phyloP scores from a whole-genome alignment of 352 stramenopile genomes.

The Pilasporangium apinafurcum region DNA sequence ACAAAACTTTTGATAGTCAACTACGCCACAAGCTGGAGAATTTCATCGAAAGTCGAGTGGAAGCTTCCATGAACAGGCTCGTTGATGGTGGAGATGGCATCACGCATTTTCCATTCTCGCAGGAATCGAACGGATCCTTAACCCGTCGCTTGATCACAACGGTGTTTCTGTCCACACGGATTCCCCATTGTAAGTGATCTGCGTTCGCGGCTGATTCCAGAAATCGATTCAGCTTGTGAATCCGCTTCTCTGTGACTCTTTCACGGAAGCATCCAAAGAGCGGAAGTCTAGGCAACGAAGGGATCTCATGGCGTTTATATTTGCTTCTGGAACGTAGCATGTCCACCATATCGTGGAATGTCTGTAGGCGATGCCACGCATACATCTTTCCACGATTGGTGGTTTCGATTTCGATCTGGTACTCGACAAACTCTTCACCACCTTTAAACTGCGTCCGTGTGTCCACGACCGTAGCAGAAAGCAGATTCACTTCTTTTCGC shows the following conservation, averaged over 20 bases:
- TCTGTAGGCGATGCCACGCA: conserved; percentile 44
- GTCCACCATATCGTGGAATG: conserved; percentile 30
- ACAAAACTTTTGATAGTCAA: too few species aligned
- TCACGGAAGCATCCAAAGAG: conserved; percentile 32
- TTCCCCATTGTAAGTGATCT: conserved; percentile 42
- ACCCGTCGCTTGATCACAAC: conserved; percentile 42
- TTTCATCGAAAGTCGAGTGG: too few species aligned
- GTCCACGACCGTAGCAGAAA: conserved; percentile 26
- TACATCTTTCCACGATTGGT: conserved; percentile 30
- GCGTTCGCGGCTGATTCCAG: conserved; percentile 28
- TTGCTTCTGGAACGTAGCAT: conserved; percentile 33
- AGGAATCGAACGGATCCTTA: conserved; percentile 9
- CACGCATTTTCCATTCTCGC: too few species aligned
- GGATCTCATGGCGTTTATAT: conserved; percentile 32
- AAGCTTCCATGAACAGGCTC: too few species aligned
- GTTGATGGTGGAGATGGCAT: too few species aligned
- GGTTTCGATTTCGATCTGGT: conserved; percentile 44
- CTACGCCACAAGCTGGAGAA: too few species aligned
- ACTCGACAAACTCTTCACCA: conserved; percentile 40
- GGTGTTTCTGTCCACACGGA: conserved; percentile 38
- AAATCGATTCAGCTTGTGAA: conserved; percentile 41
- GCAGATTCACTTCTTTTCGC: conserved; percentile 22
- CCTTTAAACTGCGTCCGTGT: conserved; percentile 26
- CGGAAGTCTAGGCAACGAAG: conserved; percentile 34
- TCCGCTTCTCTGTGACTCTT: conserved; percentile 31